Base-by-base conservation (phyloP, 78 protist species). In the Bodo saltans region DNA sequence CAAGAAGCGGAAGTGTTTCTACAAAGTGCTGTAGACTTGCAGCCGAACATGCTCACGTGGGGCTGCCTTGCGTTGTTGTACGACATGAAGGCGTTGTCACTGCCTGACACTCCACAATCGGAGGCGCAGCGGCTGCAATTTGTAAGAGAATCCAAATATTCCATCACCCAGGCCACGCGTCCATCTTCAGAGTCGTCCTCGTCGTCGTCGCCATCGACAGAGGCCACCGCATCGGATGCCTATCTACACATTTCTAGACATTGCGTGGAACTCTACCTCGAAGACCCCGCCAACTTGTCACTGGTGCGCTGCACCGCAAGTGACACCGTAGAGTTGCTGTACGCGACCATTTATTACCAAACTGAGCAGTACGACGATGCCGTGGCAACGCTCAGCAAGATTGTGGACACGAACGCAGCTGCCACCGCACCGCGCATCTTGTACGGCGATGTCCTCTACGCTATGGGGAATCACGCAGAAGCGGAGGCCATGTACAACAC, bases 1-100 rank as follows among this genome's bases (percentile, higher is more conserved):
- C 52, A 85, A 39, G 68, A 67, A 28, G 85, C 88, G n/a, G 88
- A 85, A 32, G 85, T 81, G 35, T 81, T 81, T 35, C 70, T 81
- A 25, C 85, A 81, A 23, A 47, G 70, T 2, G 74, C 74, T 26
- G 85, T 81, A 26, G 85, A 81, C 73, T 8, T n/a, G 30, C 52
- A 1, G 34, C 67, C 81, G 28, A 17, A 17, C 29, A 17, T 37
- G 29, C 39, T 8, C 40, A 38, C 53, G 39, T 81, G 85, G 85
- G 85, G 70, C 11, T 69, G 72, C 73, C 85, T 81, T 1, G 42
- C 68, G 23, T 3, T 81, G 73, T 81, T 39, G 39, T 81, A 29
- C 42, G 74, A 81, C 12, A 2, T 3, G 34, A 3, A 8, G 35
- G 38, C 25, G 28, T 28, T 37, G 29, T 3, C 52, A 27, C 23